Conservation (phyloP, 768 basidiomycete genomes). For the Paxillus rubicundulus region DNA sequence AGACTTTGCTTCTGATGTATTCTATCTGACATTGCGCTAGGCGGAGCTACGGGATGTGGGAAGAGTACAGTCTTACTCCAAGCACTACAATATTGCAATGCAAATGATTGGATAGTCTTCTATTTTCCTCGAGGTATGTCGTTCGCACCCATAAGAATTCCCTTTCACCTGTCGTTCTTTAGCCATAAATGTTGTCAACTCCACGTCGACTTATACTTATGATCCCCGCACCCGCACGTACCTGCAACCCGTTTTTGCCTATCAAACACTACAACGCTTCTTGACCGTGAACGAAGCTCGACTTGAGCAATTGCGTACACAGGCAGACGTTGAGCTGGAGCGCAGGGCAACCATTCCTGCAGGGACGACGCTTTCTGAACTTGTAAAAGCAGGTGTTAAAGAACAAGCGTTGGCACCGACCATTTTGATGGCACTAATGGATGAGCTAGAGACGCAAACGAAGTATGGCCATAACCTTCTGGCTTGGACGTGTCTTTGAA, state of each 20-base stretch:
- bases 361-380: constrained; percentile 50
- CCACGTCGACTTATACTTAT: constrained; percentile 69
- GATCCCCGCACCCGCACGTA: constrained; percentile 76
- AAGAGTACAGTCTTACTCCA: constrained; percentile 82
- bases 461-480: constrained; percentile 40
- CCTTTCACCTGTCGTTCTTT: background rate
- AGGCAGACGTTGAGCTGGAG: constrained; percentile 38
- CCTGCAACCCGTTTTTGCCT: constrained; percentile 63
- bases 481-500: background rate
- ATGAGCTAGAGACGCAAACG: constrained; percentile 55
- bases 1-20: background rate
- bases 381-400: constrained; percentile 58
- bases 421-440: constrained; percentile 57
- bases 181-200: constrained; percentile 68
- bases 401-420: constrained; percentile 51
- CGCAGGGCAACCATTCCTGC: constrained; percentile 42
- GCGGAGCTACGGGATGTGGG: constrained; percentile 72
- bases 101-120: constrained; percentile 74
- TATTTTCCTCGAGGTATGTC: constrained; percentile 77
- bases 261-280: constrained; percentile 61
- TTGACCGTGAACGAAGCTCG: constrained; percentile 52
- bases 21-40: constrained; percentile 34
- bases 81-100: constrained; percentile 62
- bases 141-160: background rate
- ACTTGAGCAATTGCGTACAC: constrained; percentile 42